Percentiles rank a stretch among this genome's conserved stretches.
phyloP scores from a whole-genome alignment of 805 yeast species.

The Saccharomycopsis lassenensis region DNA sequence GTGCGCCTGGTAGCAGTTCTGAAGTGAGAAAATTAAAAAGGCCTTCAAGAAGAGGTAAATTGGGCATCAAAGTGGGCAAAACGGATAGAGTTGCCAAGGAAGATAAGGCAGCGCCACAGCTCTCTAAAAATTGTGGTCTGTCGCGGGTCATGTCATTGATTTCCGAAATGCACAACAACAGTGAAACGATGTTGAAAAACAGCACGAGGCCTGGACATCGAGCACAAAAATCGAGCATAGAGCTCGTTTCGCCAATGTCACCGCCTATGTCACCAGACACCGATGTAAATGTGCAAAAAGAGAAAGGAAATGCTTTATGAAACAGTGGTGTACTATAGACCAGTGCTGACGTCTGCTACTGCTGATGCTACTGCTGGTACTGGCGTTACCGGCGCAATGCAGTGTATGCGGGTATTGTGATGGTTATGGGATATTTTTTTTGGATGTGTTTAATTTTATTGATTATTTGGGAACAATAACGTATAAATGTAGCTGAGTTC shows the following conservation, averaged over 20 bases:
- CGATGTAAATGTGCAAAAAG: no score
- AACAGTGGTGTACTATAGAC: no score
- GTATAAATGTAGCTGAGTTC: no score
- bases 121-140: not conserved
- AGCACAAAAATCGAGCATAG: not conserved
- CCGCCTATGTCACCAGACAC: constrained; percentile 4
- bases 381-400: no score
- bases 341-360: no score
- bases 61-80: constrained; percentile 2
- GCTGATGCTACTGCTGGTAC: no score
- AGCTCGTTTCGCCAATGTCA: not conserved
- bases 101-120: not conserved
- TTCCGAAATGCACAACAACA: constrained; percentile 20
- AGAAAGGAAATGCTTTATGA: no score
- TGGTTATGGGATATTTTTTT: no score
- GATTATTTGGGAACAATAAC: no score
- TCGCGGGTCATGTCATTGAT: constrained; percentile 19
- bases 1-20: constrained; percentile 4
- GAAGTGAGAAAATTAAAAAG: constrained; percentile 20
- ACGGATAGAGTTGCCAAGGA: constrained; percentile 5
- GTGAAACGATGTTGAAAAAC: not conserved
- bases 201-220: not conserved
- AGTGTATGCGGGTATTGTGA: no score
- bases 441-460: no score
- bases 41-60: constrained; percentile 19